Evolutionary conservation across 2,329 filamentous ascomycete species (phyloP), one percentile per base, ranked within the genome.

Genomic region (Fusarium penzigii): DNA sequence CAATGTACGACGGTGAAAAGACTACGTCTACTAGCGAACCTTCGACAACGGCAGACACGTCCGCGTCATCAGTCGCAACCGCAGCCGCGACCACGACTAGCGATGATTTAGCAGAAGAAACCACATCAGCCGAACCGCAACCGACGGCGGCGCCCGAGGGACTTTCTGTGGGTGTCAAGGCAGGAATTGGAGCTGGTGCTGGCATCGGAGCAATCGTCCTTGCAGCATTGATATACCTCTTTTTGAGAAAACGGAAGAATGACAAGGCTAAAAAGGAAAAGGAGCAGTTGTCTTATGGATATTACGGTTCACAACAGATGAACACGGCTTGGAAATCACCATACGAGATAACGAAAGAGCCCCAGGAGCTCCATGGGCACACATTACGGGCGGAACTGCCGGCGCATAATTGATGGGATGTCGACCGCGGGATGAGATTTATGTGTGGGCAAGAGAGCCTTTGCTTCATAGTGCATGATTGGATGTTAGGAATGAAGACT

Each of bases 241-340:
- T 60, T 6, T 62, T 51, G 58, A 62, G 42, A 13, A 56, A 41
- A 36, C 48, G 50, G 10, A 59, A 25, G 29, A 58, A 52, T 2
- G 42, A 48, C 12, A 58, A 29, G 39, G 47, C 32, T 7, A 25
- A 32, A 0, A 41, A 49, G 12, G 12, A 42, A 12, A 49, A 17
- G 7, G 48, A 51, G n/a, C 49, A 57, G 14, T 29, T 29, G 14
- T 39, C 43, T 9, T 17, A 39, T 36, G 17, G 6, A 10, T 25
- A 43, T 17, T 39, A 50, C 10, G 44, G 39, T 25, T 25, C 20
- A 9, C 42, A 42, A 17, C 29, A 42, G 12, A 44, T 46, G 25
- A 39, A 46, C 10, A 16, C 7, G 42, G 40, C 29, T 17, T 57
- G 53, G 56, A 47, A 54, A 10, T 42, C 57, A 20, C 32, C 40